Percentiles rank a stretch among this genome's conserved stretches.
These are phyloP conservation scores for Nicotiana noctiflora DNA, from an alignment of 257 asterid species.

Conservation along the genomic window DNA sequence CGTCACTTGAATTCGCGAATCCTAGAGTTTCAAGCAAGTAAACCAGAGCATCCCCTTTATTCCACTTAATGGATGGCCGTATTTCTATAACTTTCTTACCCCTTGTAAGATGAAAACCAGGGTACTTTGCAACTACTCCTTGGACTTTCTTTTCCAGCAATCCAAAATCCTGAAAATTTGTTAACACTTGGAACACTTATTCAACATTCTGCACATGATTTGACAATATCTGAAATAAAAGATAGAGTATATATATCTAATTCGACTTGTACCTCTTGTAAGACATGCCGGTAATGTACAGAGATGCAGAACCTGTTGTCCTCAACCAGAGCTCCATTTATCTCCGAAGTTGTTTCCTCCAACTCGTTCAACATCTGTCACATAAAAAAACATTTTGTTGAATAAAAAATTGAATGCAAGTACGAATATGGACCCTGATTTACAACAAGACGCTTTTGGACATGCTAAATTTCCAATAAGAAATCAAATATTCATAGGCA, in stretches of 20 bases:
- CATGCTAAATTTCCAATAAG: not conserved
- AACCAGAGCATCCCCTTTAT: slow-evolving; percentile 65
- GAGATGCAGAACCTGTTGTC: slow-evolving; percentile 78
- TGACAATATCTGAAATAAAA: not conserved
- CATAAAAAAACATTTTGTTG: not conserved
- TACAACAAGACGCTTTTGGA: not conserved
- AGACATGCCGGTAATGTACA: slow-evolving; percentile 76
- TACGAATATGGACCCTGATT: not conserved
- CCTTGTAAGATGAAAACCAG: slow-evolving; percentile 46
- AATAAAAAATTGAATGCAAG: not conserved
- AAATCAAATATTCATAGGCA: not conserved
- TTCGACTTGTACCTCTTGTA: slow-evolving; percentile 46
- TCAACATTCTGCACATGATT: not conserved
- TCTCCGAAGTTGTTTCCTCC: slow-evolving; percentile 25
- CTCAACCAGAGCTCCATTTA: slow-evolving; percentile 67
- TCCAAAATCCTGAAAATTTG: slow-evolving; percentile 39
- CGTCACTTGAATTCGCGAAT: slow-evolving; percentile 30
- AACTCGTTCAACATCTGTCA: slow-evolving; percentile 56
- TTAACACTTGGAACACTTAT: not conserved
- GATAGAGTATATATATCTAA: no score
- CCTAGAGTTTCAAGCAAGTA: slow-evolving; percentile 64
- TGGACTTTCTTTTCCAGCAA: slow-evolving; percentile 39
- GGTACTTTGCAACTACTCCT: slow-evolving; percentile 26
- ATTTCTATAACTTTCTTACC: slow-evolving; percentile 82
- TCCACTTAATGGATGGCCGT: slow-evolving; percentile 79